A percentile compares a stretch with the other conserved stretches of the same genome.
Conservation (phyloP, 129 eudicot genomes). For the Calendula officinalis region DNA sequence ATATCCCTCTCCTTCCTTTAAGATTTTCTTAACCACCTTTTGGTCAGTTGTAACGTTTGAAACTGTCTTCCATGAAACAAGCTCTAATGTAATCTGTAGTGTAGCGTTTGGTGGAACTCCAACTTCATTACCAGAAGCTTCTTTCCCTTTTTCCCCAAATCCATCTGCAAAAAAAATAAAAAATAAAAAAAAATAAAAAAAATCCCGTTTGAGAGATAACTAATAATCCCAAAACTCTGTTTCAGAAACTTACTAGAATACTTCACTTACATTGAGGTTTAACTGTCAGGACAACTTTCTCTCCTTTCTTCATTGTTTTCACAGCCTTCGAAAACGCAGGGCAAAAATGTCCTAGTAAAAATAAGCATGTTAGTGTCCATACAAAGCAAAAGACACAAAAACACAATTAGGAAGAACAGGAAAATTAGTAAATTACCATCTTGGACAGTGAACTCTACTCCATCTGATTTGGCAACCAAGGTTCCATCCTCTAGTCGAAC, state of each 20-base stretch:
- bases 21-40: slow-evolving; percentile 72
- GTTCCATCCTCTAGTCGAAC: slow-evolving; percentile 82
- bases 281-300: slow-evolving; percentile 66
- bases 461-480: slow-evolving; percentile 64
- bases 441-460: slow-evolving; percentile 71
- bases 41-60: slow-evolving; percentile 65
- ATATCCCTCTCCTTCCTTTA: slow-evolving; percentile 92
- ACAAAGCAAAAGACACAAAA: background rate
- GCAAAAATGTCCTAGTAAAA: slow-evolving; percentile 62
- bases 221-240: background rate
- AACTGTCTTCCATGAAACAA: slow-evolving; percentile 84
- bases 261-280: slow-evolving; percentile 76
- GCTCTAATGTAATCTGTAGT: slow-evolving; percentile 57
- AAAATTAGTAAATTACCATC: slow-evolving; percentile 46
- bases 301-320: slow-evolving; percentile 98
- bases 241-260: background rate
- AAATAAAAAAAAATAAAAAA: slow-evolving; percentile 2
- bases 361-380: background rate
- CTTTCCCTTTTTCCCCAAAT: slow-evolving; percentile 85
- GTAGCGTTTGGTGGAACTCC: slow-evolving; percentile 87
- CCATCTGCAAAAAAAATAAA: slow-evolving; percentile 63
- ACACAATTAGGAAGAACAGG: background rate
- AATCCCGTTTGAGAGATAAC: background rate
- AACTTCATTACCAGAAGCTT: slow-evolving; percentile 58
- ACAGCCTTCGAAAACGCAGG: slow-evolving; percentile 86